Conservation (phyloP, 2,329 filamentous ascomycete species). For the Didymella pomorum region DNA sequence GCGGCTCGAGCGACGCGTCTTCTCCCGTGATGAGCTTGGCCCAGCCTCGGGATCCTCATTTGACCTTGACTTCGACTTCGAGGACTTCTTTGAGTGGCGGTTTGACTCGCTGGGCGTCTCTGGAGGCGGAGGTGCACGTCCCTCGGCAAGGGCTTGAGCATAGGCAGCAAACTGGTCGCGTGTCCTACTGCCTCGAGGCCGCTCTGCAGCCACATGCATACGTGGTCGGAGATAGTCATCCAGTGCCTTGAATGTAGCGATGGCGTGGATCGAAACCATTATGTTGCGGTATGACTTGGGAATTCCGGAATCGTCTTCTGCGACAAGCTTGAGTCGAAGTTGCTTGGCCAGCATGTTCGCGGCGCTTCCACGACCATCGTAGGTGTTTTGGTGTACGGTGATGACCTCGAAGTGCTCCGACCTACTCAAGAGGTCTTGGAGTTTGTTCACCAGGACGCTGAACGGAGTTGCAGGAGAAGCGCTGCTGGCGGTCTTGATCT, state of each 20-base stretch:
- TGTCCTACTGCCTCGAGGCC: conserved; percentile 68
- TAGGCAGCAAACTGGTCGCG: conserved; percentile 76
- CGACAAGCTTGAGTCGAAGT: conserved; percentile 84
- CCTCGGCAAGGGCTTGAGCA: conserved; percentile 71
- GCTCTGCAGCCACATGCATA: conserved; percentile 80
- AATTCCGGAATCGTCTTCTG: conserved; percentile 90
- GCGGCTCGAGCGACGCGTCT: conserved; percentile 70
- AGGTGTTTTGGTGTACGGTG: conserved; percentile 90
- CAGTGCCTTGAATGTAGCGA: conserved; percentile 95
- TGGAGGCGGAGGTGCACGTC: conserved; percentile 48
- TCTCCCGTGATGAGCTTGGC: conserved; percentile 62
- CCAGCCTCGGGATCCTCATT: conserved; percentile 57
- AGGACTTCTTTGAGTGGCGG: conserved; percentile 40
- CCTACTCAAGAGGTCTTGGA: conserved; percentile 94
- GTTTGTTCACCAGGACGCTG: conserved; percentile 88
- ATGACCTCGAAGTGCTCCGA: conserved; percentile 98
- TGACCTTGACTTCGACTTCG: conserved; percentile 44
- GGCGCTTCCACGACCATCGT: conserved; percentile 89
- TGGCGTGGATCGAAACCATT: conserved; percentile 98
- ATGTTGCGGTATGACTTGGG: conserved; percentile 88
- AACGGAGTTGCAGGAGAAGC: conserved; percentile 83
- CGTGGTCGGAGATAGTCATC: conserved; percentile 94
- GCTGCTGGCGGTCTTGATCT: conserved; percentile 69
- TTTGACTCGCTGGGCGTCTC: conserved; percentile 46
- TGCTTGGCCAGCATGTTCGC: conserved; percentile 97